Evolutionary conservation across 192 early-diverging fungal species (phyloP), one percentile per base, ranked within the genome.

Genomic region (Linnemannia hyalina): DNA sequence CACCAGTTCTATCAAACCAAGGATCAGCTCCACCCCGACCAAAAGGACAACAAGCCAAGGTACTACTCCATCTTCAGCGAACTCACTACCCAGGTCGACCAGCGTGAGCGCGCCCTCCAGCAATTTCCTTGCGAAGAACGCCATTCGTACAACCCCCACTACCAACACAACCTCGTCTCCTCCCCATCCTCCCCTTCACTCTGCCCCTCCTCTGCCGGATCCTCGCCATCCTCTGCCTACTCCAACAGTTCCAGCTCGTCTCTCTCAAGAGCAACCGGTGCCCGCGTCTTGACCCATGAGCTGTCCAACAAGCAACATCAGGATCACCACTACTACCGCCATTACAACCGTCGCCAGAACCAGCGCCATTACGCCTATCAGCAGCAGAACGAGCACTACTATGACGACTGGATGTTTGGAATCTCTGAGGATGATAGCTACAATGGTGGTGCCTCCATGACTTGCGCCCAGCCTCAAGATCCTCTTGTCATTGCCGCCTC

Each of bases 321-420:
- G n/a, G 44, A 83, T 38, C 36, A 79, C 73, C 74, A 77, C 68
- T 84, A 79, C 41, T 73, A 84, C 60, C 76, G 73, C 20, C 77
- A 75, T 23, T 36, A 84, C 55, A 74, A 65, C n/a, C 82, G 74
- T 41, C 73, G 68, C 5, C 77, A 79, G 77, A 80, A 71, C 46
- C 54, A 63, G 16, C 38, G 73, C 36, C 46, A 46, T 68, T 70
- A 70, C 32, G 54, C 75, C 20, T 38, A 42, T 40, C 73, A 69
- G 35, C 77, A 75, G 40, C 72, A 80, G 23, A 73, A 75, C 8
- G 77, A 80, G 60, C 40, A 74, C 18, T 70, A 60, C 46, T 15
- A 74, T 71, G 82, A 80, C 8, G 82, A 84, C 11, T 74, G 73
- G 82, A 75, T 84, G 82, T 77, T 83, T 68, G 81, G 81, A n/a